A percentile compares a stretch with the other conserved stretches of the same genome.
Evolutionary conservation across 371 early-diverging fungal species (phyloP).

Genomic region (Rhizopus delemar): DNA sequence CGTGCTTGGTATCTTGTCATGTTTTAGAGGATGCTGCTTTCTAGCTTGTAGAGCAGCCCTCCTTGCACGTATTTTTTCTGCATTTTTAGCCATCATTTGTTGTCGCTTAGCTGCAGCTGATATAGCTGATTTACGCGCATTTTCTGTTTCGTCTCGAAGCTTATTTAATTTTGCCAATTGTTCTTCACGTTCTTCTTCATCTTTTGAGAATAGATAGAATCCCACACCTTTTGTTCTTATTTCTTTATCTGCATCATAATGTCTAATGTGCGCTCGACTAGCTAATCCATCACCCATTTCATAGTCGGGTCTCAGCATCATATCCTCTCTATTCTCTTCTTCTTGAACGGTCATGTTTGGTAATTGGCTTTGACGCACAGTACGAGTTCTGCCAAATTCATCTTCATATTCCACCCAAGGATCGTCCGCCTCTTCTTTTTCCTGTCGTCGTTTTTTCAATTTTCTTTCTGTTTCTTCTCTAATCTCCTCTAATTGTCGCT

Average conservation of each 20-base stretch:
- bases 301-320: conserved; percentile 12
- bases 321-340: background rate
- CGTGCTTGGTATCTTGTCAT: conserved; percentile 9
- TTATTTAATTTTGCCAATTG: conserved; percentile 67
- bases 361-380: conserved; percentile 66
- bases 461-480: conserved; percentile 11
- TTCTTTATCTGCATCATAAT: conserved; percentile 64
- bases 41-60: conserved; percentile 37
- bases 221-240: conserved; percentile 75
- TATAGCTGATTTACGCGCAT: conserved; percentile 39
- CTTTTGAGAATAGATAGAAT: conserved; percentile 71
- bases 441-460: conserved; percentile 12
- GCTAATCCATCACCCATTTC: conserved; percentile 23
- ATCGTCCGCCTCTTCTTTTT: conserved; percentile 47
- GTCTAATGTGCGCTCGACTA: conserved; percentile 33
- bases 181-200: conserved; percentile 65
- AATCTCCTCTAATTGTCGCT: conserved; percentile 16
- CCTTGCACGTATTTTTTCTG: conserved; percentile 45
- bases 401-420: conserved; percentile 82
- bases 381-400: conserved; percentile 79
- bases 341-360: conserved; percentile 25
- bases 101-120: conserved; percentile 53
- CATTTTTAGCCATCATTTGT: conserved; percentile 48
- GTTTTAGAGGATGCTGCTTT: conserved; percentile 21
- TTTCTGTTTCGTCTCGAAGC: conserved; percentile 58